A percentile compares a stretch with the other conserved stretches of the same genome.
Conservation (phyloP, 2,329 filamentous ascomycete species). For the Aspergillus niger region DNA sequence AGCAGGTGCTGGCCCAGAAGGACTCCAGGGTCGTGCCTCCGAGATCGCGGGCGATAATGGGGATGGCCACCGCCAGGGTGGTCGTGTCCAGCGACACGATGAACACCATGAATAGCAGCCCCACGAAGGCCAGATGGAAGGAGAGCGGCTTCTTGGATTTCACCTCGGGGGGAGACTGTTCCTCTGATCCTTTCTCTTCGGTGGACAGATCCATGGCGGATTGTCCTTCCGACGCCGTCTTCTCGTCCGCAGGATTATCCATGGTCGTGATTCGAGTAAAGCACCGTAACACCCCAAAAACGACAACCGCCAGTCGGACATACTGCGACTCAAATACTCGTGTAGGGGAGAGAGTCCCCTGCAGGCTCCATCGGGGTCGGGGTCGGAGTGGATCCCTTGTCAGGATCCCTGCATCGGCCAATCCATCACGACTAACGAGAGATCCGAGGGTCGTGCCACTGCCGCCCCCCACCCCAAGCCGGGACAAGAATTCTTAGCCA, state of each 20-base stretch:
- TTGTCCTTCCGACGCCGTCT: not conserved
- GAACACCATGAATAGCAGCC: not conserved
- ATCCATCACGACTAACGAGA: not conserved
- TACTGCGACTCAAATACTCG: not conserved
- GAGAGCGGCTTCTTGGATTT: not conserved
- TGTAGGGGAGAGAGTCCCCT: not conserved
- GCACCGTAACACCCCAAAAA: not conserved
- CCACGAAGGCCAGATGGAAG: not conserved
- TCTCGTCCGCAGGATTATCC: not conserved
- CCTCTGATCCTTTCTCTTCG: not conserved
- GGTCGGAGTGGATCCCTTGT: not conserved
- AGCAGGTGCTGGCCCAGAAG: conserved; percentile 25
- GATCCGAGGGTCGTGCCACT: not conserved
- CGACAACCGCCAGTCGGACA: not conserved
- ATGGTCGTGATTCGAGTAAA: not conserved
- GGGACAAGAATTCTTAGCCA: not conserved
- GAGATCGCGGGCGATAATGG: conserved; percentile 22
- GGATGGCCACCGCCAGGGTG: not conserved
- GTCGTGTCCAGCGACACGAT: not conserved
- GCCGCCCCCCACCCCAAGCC: not conserved
- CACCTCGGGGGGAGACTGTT: not conserved
- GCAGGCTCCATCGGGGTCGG: not conserved
- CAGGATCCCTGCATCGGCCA: not conserved
- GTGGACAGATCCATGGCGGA: not conserved
- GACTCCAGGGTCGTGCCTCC: conserved; percentile 21